Evolutionary conservation across 768 basidiomycete species (phyloP).

Genomic region (Mycena filopes): DNA sequence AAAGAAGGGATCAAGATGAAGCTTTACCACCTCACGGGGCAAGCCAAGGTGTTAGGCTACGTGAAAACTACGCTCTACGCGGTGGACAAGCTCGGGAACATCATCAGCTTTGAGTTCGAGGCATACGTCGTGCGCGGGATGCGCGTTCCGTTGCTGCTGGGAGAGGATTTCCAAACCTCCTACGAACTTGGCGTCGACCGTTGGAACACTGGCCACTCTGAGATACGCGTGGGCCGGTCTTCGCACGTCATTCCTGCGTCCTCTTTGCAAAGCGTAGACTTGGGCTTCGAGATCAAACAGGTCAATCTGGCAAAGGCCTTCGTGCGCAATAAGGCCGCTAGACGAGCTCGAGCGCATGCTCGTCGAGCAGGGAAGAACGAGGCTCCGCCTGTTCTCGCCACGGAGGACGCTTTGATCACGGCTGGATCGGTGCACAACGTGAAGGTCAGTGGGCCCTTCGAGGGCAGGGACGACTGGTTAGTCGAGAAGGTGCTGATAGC

Average conservation of each 20-base stretch:
- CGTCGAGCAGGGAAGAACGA: no score
- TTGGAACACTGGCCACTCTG: not conserved
- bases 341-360: no score
- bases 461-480: slow-evolving; percentile 21
- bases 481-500: slow-evolving; percentile 29
- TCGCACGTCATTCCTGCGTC: not conserved
- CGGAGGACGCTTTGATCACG: not conserved
- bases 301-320: not conserved
- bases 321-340: no score
- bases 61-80: not conserved
- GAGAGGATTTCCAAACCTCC: no score
- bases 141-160: no score
- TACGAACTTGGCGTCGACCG: no score
- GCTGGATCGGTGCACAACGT: slow-evolving; percentile 7
- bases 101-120: not conserved
- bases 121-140: not conserved
- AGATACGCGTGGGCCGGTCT: not conserved
- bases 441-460: not conserved
- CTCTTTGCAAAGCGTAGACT: not conserved
- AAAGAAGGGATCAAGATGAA: not conserved
- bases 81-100: not conserved
- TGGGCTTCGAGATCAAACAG: not conserved
- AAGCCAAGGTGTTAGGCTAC: not conserved
- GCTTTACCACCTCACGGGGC: not conserved
- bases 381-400: slow-evolving; percentile 3